Percentiles rank a stretch among this genome's conserved stretches.
phyloP scores from a whole-genome alignment of 768 basidiomycete genomes.

The Lepiota brunneoincarnata region DNA sequence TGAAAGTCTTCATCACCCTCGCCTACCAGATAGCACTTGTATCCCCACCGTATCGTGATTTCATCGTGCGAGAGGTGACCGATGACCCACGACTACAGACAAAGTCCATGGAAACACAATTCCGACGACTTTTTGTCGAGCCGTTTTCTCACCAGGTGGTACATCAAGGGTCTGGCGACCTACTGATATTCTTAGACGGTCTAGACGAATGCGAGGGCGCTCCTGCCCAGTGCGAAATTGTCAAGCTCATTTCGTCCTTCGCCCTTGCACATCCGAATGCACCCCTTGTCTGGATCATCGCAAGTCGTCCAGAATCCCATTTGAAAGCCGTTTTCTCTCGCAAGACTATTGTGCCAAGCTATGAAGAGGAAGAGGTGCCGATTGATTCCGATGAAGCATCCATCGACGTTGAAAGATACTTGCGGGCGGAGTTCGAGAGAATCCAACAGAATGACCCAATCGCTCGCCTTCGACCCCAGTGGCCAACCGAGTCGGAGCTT shows the following conservation, averaged over 20 bases:
- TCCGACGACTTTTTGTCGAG: too few relatives aligned
- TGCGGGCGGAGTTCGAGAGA: not conserved
- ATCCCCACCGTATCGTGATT: too few relatives aligned
- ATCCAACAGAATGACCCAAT: not conserved
- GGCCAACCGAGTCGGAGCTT: not conserved
- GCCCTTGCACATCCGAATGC: not conserved
- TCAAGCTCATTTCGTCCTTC: not conserved
- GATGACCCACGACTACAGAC: too few relatives aligned
- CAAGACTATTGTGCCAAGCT: not conserved
- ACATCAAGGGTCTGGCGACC: not conserved
- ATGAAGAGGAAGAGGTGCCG: not conserved
- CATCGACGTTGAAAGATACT: too few relatives aligned
- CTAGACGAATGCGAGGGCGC: not conserved
- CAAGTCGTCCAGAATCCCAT: conserved; percentile 3
- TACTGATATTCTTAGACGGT: conserved; percentile 1
- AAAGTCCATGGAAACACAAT: too few relatives aligned
- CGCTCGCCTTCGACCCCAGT: not conserved
- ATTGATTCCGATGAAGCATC: not conserved
- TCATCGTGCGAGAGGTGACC: too few relatives aligned
- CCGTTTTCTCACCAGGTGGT: not conserved
- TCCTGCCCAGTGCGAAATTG: not conserved
- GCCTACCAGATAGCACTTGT: too few relatives aligned
- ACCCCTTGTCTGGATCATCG: conserved; percentile 1
- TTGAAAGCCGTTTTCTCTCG: not conserved
- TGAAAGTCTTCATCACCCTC: too few relatives aligned